These are phyloP conservation scores for Corylus heterophylla DNA, from an alignment of 306 rosid genomes.

Conservation along the genomic window DNA sequence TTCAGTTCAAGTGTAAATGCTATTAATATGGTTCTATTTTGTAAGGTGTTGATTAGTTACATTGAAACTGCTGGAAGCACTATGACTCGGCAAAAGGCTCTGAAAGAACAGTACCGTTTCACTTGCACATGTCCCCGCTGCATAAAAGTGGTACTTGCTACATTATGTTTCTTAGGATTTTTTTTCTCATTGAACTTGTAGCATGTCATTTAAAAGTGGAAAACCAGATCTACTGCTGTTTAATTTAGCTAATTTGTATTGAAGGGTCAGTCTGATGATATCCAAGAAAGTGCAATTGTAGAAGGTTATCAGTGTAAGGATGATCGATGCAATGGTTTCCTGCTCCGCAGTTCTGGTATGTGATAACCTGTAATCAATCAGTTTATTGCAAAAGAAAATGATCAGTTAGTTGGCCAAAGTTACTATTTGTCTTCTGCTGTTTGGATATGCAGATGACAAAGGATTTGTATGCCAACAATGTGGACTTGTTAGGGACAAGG, in stretches of 20 bases:
- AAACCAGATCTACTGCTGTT: conserved; percentile 20
- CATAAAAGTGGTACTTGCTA: conserved; percentile 60
- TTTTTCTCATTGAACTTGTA: neutral
- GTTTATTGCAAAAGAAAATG: neutral
- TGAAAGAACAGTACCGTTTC: conserved; percentile 80
- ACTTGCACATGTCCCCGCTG: conserved; percentile 78
- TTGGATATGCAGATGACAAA: conserved; percentile 49
- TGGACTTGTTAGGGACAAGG: conserved; percentile 67
- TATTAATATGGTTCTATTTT: conserved; percentile 27
- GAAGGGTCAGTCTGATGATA: conserved; percentile 74
- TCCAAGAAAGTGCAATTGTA: conserved; percentile 70
- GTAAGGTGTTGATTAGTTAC: conserved; percentile 79
- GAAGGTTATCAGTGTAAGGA: conserved; percentile 85
- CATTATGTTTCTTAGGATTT: conserved; percentile 17
- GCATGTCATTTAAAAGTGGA: conserved; percentile 17
- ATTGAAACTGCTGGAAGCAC: conserved; percentile 92
- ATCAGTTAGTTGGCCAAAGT: neutral
- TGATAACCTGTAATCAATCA: conserved; percentile 19
- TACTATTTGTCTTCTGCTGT: conserved; percentile 11
- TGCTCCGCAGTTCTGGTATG: conserved; percentile 74
- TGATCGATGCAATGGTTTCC: conserved; percentile 72
- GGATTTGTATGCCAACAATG: conserved; percentile 83
- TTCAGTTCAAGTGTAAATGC: conserved; percentile 24
- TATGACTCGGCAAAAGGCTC: conserved; percentile 75
- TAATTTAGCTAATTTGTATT: conserved; percentile 41